Conservation (phyloP, 2,329 filamentous ascomycete genomes). For the Sclerotinia nivalis region DNA sequence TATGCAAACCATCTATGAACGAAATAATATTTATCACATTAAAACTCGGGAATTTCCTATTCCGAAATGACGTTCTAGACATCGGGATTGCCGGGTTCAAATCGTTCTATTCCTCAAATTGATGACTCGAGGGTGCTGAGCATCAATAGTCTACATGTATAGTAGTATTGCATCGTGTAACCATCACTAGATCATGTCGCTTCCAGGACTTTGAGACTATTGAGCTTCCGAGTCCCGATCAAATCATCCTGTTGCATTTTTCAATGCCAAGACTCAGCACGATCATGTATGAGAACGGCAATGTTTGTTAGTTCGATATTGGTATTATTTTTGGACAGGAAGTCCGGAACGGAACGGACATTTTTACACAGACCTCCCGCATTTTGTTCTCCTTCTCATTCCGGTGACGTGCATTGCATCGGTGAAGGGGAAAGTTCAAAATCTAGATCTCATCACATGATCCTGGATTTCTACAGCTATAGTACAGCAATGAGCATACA, state of each 20-base stretch:
- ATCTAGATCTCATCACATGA: neutral
- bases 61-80: neutral
- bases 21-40: too few relatives aligned
- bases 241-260: neutral
- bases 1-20: neutral
- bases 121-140: conserved; percentile 2
- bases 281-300: neutral
- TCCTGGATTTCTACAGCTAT: too few relatives aligned
- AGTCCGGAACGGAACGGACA: neutral
- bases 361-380: neutral
- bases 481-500: neutral
- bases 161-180: neutral
- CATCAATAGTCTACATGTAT: neutral
- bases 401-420: neutral
- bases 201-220: neutral
- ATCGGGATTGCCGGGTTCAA: neutral
- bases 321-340: neutral
- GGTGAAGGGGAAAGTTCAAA: neutral
- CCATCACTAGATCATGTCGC: neutral
- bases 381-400: neutral
- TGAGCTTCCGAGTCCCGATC: neutral
- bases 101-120: neutral
- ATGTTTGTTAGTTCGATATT: neutral
- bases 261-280: neutral
- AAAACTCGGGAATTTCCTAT: neutral